A percentile compares a stretch with the other conserved stretches of the same genome.
Evolutionary conservation across 164 flowering plant genomes (phyloP).

Genomic region (Dillenia suffruticosa): DNA sequence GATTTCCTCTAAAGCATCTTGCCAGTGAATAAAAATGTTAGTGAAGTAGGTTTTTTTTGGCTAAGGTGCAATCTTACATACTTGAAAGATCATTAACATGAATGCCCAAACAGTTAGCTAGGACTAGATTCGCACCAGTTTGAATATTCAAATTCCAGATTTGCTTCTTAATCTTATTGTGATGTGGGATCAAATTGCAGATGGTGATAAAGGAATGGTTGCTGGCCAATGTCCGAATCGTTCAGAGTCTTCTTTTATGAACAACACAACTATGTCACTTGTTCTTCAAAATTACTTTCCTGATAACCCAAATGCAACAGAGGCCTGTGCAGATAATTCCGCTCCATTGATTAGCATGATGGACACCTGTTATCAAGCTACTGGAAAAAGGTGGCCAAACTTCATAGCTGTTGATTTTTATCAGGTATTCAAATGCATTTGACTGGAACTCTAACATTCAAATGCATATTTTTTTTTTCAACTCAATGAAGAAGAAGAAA

Average conservation of each 20-base stretch:
- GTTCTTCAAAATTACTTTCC: constrained; percentile 68
- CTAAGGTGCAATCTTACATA: too few relatives aligned
- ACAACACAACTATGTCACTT: constrained; percentile 51
- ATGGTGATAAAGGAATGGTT: constrained; percentile 73
- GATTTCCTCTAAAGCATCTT: too few relatives aligned
- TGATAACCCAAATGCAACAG: constrained; percentile 27
- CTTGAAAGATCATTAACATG: too few relatives aligned
- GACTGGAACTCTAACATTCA: too few relatives aligned
- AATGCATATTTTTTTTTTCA: too few relatives aligned
- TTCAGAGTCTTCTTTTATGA: constrained; percentile 72
- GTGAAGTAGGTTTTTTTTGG: too few relatives aligned
- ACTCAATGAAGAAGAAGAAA: too few relatives aligned
- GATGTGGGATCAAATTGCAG: constrained; percentile 29
- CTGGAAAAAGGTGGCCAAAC: constrained; percentile 78
- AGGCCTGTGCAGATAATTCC: constrained; percentile 71
- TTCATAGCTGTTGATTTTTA: constrained; percentile 86
- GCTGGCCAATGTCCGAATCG: constrained; percentile 81
- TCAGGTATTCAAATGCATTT: constrained; percentile 38
- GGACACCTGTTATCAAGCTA: constrained; percentile 61
- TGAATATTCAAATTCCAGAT: too few relatives aligned
- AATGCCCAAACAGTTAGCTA: too few relatives aligned
- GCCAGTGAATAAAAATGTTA: too few relatives aligned
- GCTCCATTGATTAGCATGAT: constrained; percentile 59
- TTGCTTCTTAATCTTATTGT: too few relatives aligned
- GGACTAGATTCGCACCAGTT: too few relatives aligned